Percentiles rank a stretch among this genome's conserved stretches.
Conservation (phyloP, 441 rosid genomes). For the Pelargonium myrrhifolium region DNA sequence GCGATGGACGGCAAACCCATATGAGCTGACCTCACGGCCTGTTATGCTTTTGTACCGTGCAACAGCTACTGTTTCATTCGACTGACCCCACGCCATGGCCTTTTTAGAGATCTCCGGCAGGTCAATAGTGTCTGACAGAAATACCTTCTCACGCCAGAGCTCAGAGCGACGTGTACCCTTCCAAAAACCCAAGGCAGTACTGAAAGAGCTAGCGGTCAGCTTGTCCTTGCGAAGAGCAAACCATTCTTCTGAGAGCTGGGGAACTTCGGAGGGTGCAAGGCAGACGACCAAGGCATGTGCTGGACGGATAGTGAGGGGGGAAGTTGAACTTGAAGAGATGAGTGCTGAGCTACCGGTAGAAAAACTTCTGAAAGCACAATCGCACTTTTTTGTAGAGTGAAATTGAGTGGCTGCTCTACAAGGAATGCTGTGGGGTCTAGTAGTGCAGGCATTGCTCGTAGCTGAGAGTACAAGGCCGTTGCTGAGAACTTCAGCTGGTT, state of each 20-base stretch:
- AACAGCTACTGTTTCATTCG: conserved; percentile 68
- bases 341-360: conserved; percentile 29
- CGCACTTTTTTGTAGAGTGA: conserved; percentile 23
- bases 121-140: conserved; percentile 28
- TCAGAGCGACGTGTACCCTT: conserved; percentile 67
- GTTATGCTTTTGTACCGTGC: conserved; percentile 67
- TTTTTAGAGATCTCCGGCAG: conserved; percentile 31
- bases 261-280: conserved; percentile 44
- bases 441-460: conserved; percentile 37
- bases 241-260: conserved; percentile 95
- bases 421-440: conserved; percentile 29
- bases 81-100: conserved; percentile 94
- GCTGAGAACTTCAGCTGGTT: conserved; percentile 12
- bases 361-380: conserved; percentile 23
- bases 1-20: conserved; percentile 75
- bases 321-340: conserved; percentile 18
- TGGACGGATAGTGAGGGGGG: conserved; percentile 26
- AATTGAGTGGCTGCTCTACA: conserved; percentile 20
- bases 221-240: conserved; percentile 70
- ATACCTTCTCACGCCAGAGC: conserved; percentile 94
- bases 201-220: conserved; percentile 88
- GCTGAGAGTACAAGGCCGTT: conserved; percentile 20
- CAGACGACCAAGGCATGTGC: conserved; percentile 36
- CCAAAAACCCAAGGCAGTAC: conserved; percentile 92
- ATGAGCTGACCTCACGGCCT: conserved; percentile 57